These are phyloP conservation scores for Geoglossum glabrum DNA, from an alignment of 495 filamentous ascomycete species.

Conservation along the genomic window DNA sequence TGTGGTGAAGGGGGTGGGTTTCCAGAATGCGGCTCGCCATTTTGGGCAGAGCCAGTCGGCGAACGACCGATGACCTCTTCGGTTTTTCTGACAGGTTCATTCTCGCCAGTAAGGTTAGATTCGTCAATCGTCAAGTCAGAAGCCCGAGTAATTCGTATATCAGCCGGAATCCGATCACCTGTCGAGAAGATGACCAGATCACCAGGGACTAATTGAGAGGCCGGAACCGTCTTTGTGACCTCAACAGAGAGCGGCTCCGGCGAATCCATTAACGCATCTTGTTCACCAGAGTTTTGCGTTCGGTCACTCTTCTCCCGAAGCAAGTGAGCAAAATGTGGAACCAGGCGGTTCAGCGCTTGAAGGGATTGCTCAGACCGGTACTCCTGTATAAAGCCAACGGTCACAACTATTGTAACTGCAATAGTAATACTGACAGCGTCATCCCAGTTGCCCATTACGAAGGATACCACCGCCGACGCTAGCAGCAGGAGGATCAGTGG, in stretches of 20 bases:
- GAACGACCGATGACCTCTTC: conserved; percentile 9
- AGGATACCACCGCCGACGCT: conserved; percentile 69
- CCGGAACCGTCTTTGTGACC: conserved; percentile 63
- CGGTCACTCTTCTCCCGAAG: conserved; percentile 21
- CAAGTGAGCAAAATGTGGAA: conserved; percentile 84
- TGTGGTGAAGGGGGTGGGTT: background rate
- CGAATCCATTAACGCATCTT: conserved; percentile 15
- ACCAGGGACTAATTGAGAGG: conserved; percentile 69
- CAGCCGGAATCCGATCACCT: conserved; percentile 88
- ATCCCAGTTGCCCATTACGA: conserved; percentile 85
- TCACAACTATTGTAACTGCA: conserved; percentile 90
- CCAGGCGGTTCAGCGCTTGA: conserved; percentile 80
- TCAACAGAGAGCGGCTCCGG: conserved; percentile 22
- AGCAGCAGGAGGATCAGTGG: conserved; percentile 77
- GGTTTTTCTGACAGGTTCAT: conserved; percentile 65
- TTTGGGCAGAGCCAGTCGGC: conserved; percentile 2
- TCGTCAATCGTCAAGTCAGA: conserved; percentile 83
- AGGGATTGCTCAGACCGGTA: conserved; percentile 95
- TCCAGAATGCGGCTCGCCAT: conserved; percentile 3
- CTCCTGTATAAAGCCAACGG: conserved; percentile 91
- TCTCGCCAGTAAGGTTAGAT: conserved; percentile 93
- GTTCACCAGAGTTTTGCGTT: background rate
- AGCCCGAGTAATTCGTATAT: conserved; percentile 82
- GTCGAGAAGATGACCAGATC: conserved; percentile 87
- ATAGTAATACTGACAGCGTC: conserved; percentile 90